A percentile compares a stretch with the other conserved stretches of the same genome.
phyloP scores from a whole-genome alignment of 108 stramenopile genomes.

The Skeletonema costatum region DNA sequence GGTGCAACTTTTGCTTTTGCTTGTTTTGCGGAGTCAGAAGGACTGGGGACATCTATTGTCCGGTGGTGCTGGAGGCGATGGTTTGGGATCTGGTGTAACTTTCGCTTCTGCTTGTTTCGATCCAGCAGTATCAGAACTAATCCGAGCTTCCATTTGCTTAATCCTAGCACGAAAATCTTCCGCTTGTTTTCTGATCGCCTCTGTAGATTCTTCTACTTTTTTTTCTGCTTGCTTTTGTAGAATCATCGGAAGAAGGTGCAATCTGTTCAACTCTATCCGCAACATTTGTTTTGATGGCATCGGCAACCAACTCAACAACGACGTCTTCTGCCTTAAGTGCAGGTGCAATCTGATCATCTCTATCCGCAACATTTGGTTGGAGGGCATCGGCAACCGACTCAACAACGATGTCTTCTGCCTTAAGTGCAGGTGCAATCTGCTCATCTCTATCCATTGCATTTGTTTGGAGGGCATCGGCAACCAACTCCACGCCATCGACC shows the following conservation, averaged over 20 bases:
- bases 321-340: no score
- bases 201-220: background rate
- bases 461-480: background rate
- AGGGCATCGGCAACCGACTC: no score
- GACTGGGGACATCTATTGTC: no score
- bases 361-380: no score
- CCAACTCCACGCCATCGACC: background rate
- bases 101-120: constrained; percentile 9
- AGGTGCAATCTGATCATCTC: no score
- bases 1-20: constrained; percentile 1
- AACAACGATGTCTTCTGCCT: no score
- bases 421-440: no score
- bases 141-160: background rate
- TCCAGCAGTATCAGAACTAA: background rate
- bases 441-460: background rate
- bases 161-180: background rate
- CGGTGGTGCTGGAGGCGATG: background rate
- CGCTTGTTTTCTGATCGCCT: background rate
- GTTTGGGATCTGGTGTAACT: background rate
- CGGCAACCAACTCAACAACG: background rate
- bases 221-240: background rate
- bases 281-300: background rate
- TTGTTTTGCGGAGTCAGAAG: background rate
- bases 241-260: background rate
- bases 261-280: no score